A percentile compares a stretch with the other conserved stretches of the same genome.
These are phyloP conservation scores for Camelina laxa DNA, from an alignment of 345 rosid species.

Conservation along the genomic window DNA sequence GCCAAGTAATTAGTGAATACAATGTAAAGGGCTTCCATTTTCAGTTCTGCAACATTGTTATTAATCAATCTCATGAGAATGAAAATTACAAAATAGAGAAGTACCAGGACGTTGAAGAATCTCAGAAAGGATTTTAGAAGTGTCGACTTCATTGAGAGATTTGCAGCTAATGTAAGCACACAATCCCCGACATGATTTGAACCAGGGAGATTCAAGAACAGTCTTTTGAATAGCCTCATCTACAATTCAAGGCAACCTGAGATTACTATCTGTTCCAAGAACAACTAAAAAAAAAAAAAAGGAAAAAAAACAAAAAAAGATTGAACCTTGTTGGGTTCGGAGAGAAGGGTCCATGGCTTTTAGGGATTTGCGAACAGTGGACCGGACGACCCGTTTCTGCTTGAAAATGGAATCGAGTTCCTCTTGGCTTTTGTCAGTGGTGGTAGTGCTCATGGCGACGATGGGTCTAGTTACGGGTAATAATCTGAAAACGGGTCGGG, in stretches of 20 bases:
- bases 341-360: conserved; percentile 79
- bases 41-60: neutral
- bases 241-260: conserved; percentile 32
- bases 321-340: conserved; percentile 68
- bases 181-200: conserved; percentile 70
- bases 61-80: conserved; percentile 2
- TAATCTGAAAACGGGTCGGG: conserved; percentile 39
- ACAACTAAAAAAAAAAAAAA: neutral
- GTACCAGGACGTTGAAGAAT: conserved; percentile 54
- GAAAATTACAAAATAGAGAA: conserved; percentile 15
- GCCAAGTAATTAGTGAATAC: neutral
- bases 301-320: neutral
- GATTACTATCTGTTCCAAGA: neutral
- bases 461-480: conserved; percentile 20
- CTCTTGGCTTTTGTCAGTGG: conserved; percentile 39
- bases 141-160: conserved; percentile 83
- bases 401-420: conserved; percentile 62
- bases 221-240: conserved; percentile 72
- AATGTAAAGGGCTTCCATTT: conserved; percentile 14
- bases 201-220: conserved; percentile 84
- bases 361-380: conserved; percentile 73
- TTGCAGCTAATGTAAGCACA: conserved; percentile 92
- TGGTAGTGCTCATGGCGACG: conserved; percentile 42
- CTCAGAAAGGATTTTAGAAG: conserved; percentile 59
- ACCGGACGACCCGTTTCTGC: conserved; percentile 68